Evolutionary conservation across 2,329 filamentous ascomycete species (phyloP).

Genomic region (Arthrobotrys conoides): DNA sequence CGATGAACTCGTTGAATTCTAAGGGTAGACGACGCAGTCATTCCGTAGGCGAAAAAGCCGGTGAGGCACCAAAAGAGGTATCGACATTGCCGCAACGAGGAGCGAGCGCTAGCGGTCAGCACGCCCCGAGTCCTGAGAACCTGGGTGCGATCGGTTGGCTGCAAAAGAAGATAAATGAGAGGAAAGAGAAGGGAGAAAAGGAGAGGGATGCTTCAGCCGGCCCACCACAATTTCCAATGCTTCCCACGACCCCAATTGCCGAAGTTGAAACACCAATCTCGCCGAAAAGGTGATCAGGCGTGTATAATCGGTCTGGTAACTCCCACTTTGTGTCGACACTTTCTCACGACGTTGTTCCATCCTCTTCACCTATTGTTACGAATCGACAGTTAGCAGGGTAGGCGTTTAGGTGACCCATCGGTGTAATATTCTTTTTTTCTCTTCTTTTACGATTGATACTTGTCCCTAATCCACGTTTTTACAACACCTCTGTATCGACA

Average conservation of each 20-base stretch:
- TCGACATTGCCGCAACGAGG: slow-evolving; percentile 51
- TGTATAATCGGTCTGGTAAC: background rate
- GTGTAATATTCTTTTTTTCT: slow-evolving; percentile 32
- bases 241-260: slow-evolving; percentile 16
- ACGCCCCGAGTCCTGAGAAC: slow-evolving; percentile 36
- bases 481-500: background rate
- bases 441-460: background rate
- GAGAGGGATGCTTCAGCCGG: slow-evolving; percentile 35
- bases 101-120: slow-evolving; percentile 53
- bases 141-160: slow-evolving; percentile 76
- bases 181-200: slow-evolving; percentile 66
- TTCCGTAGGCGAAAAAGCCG: slow-evolving; percentile 54
- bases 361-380: slow-evolving; percentile 41
- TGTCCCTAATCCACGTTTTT: background rate
- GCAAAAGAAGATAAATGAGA: slow-evolving; percentile 74
- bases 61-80: slow-evolving; percentile 42
- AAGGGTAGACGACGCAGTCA: slow-evolving; percentile 44
- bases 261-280: slow-evolving; percentile 30
- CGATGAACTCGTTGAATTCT: slow-evolving; percentile 36
- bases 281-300: slow-evolving; percentile 42
- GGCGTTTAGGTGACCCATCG: slow-evolving; percentile 48
- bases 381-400: slow-evolving; percentile 41
- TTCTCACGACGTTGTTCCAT: slow-evolving; percentile 21
- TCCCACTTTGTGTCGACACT: background rate
- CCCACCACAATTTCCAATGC: slow-evolving; percentile 23